Base-by-base conservation (phyloP, 306 rosid genomes). In the Carpinus fangiana region DNA sequence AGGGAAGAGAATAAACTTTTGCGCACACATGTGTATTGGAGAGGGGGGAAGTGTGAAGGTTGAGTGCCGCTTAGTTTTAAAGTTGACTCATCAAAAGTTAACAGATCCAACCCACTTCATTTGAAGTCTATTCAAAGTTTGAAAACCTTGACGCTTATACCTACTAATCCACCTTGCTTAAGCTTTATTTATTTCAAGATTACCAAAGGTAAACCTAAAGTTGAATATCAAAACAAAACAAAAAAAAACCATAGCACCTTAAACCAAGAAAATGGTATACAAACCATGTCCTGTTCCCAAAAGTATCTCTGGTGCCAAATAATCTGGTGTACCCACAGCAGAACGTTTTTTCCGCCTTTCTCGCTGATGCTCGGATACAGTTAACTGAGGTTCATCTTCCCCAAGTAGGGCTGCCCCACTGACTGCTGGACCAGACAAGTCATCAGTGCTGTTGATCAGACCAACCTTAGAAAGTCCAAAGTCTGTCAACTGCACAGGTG, bases 391-490 rank as follows among this genome's bases (percentile, higher is more conserved):
- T 77, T 93, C 99, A 80, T 96, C 98, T 70, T 92, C 97, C 70
- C 76, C 89, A 75, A 80, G 92, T 74, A 93, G 82, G 81, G 93
- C 86, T 67, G 97, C 88, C 65, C 90, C 93, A 64, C 97, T 91
- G 79, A 91, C 98, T 13, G 90, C 97, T 76, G 97, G 97, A 76
- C 97, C 98, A 70, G 99, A 89, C 81, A 96, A 89, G 83, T 96
- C 99, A 85, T 95, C 99, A 26, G 99, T 96, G 85, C 98, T 96
- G 87, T 96, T 96, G 89, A 93, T 91, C 73, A 96, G 98, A 86
- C 99, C 99, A 82, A 96, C 99, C 87, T 96, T 96, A 43, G 99
- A 96, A 79, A 96, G 98, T 80, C 99, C 99, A 56, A 96, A 96
- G 79, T 96, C 99, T 57, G 99, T 93, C 84, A 96, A 84, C 99